A percentile compares a stretch with the other conserved stretches of the same genome.
phyloP scores from a whole-genome alignment of 2,329 filamentous ascomycete genomes.

The Hypoxylon sp. region DNA sequence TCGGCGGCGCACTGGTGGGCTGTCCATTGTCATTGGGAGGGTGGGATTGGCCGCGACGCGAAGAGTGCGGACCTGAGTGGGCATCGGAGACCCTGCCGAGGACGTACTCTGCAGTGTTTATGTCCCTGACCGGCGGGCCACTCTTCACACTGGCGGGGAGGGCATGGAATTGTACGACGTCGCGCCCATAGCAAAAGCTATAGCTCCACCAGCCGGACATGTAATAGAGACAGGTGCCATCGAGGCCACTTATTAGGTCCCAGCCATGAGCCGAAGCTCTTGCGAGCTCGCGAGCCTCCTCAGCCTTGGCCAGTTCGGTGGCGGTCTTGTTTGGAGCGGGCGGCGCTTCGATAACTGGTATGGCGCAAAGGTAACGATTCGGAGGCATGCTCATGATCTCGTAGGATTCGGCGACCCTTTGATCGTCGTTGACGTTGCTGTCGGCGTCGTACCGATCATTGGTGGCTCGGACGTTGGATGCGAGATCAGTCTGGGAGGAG shows the following conservation, averaged over 20 bases:
- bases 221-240: constrained; percentile 84
- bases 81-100: constrained; percentile 73
- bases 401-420: constrained; percentile 67
- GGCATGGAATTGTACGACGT: constrained; percentile 92
- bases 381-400: constrained; percentile 81
- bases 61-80: constrained; percentile 45
- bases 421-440: constrained; percentile 53
- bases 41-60: constrained; percentile 47
- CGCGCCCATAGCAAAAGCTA: constrained; percentile 89
- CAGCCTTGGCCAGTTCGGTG: constrained; percentile 76
- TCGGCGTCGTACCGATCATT: constrained; percentile 47
- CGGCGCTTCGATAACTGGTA: constrained; percentile 77
- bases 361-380: constrained; percentile 85
- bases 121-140: constrained; percentile 83
- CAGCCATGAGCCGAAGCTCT: constrained; percentile 84
- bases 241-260: constrained; percentile 83
- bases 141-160: constrained; percentile 76
- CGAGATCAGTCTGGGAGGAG: constrained; percentile 52
- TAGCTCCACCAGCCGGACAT: constrained; percentile 96
- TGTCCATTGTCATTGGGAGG: constrained; percentile 42
- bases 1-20: constrained; percentile 55
- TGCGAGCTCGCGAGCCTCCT: constrained; percentile 84
- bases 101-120: constrained; percentile 80
- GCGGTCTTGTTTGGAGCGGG: constrained; percentile 74
- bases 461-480: constrained; percentile 47